Base-by-base conservation (phyloP, 306 rosid genomes). In the Bauhinia variegata region DNA sequence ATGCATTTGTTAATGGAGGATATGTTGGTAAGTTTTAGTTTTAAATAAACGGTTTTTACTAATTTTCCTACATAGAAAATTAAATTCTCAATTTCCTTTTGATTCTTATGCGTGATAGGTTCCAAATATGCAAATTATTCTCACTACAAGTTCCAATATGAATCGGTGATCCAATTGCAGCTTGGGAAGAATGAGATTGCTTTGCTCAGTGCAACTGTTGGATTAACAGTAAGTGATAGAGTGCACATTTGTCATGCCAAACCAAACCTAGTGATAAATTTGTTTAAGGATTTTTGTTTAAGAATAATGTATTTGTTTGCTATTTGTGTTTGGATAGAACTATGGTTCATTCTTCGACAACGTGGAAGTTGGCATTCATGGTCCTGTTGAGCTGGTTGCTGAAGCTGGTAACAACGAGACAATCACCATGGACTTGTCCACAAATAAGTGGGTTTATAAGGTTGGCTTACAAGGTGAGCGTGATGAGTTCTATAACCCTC, bases 171-270 rank as follows among this genome's bases (percentile, higher is more conserved):
- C 9, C 59, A 19, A 7, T 28, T 84, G 63, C 60, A 34, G n/a
- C 12, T 1, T 4, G 86, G 89, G 33, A 43, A 4, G 2, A 84
- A 84, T 55, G 60, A 75, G 2, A 65, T 72, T 7, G n/a, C 47
- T 8, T 48, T 78, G 8, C 68, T 78, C 0, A 81, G 82, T 60
- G 42, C 30, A 30, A 78, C 86, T 0, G 71, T 72, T 72, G 86
- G 88, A 63, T 51, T 84, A 12, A 12, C 75, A 0, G 81, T 78
- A 68, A 75, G 87, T 41, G 53, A 43, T 31, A 13, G 43, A 34
- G 1, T n/a, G 23, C 23, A 50, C 7, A 43, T 8, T n/a, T n/a
- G n/a, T n/a, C n/a, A n/a, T n/a, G n/a, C n/a, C n/a, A n/a, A n/a
- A n/a, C n/a, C n/a, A n/a, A n/a, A 13, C 17, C n/a, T 17, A 14